Evolutionary conservation across 2,329 filamentous ascomycete species (phyloP).

Genomic region (Pseudogymnoascus sp.): DNA sequence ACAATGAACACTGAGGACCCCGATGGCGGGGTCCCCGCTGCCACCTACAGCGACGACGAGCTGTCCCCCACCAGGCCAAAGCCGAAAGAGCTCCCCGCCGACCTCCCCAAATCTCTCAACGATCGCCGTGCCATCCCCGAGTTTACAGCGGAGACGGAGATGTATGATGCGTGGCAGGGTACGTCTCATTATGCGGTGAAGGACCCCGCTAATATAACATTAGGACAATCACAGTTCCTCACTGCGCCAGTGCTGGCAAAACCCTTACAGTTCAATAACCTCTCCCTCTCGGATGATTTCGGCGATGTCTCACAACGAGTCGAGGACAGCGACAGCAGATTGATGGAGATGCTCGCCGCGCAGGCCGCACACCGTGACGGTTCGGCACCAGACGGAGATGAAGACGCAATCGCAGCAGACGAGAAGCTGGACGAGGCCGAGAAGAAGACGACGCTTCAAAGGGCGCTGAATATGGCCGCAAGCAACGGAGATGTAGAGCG

Average conservation of each 20-base stretch:
- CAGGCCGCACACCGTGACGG: slow-evolving; percentile 80
- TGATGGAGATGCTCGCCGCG: slow-evolving; percentile 93
- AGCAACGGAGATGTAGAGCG: slow-evolving; percentile 89
- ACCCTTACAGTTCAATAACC: slow-evolving; percentile 71
- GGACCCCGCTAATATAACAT: slow-evolving; percentile 18
- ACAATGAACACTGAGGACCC: slow-evolving; percentile 52
- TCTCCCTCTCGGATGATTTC: slow-evolving; percentile 63
- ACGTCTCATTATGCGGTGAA: slow-evolving; percentile 15
- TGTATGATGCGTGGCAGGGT: slow-evolving; percentile 99
- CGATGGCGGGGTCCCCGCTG: slow-evolving; percentile 36
- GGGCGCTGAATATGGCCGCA: slow-evolving; percentile 85
- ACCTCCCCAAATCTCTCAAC: slow-evolving; percentile 86
- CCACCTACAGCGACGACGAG: slow-evolving; percentile 51
- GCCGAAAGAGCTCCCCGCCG: slow-evolving; percentile 58
- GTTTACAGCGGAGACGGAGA: slow-evolving; percentile 76
- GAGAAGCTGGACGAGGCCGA: slow-evolving; percentile 66
- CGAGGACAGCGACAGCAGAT: slow-evolving; percentile 69
- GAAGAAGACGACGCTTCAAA: slow-evolving; percentile 77
- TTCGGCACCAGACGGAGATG: slow-evolving; percentile 60
- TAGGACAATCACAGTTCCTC: slow-evolving; percentile 92
- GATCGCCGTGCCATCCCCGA: slow-evolving; percentile 66
- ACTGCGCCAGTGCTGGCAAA: slow-evolving; percentile 79
- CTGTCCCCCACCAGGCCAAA: slow-evolving; percentile 23
- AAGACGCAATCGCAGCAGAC: slow-evolving; percentile 70
- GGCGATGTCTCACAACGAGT: slow-evolving; percentile 48